These are phyloP conservation scores for Sistotremastrum suecicum DNA, from an alignment of 768 basidiomycete genomes.

Conservation along the genomic window DNA sequence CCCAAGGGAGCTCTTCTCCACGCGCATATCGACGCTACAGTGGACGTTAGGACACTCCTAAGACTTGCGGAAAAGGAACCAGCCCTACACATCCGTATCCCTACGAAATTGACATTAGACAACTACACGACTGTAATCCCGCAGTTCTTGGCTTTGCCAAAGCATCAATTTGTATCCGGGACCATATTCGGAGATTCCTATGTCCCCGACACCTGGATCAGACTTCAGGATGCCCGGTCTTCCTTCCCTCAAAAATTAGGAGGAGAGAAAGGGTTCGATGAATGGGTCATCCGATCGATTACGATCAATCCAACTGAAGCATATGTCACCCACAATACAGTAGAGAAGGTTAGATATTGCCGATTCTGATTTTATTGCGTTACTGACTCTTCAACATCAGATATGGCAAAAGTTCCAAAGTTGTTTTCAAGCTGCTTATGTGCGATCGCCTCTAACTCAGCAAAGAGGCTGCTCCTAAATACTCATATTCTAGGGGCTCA, in stretches of 20 bases:
- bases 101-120: conserved; percentile 22
- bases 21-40: conserved; percentile 61
- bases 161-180: conserved; percentile 7
- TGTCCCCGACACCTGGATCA: conserved; percentile 35
- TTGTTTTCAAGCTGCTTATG: conserved; percentile 35
- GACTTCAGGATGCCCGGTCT: conserved; percentile 36
- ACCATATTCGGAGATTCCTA: conserved; percentile 20
- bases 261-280: conserved; percentile 53
- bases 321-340: conserved; percentile 59
- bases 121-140: conserved; percentile 35
- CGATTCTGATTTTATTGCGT: background rate
- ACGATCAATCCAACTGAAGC: conserved; percentile 60
- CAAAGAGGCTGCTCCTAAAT: background rate
- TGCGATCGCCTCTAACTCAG: conserved; percentile 15
- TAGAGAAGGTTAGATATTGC: conserved; percentile 34
- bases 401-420: conserved; percentile 64
- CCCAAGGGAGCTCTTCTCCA: conserved; percentile 71
- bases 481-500: conserved; percentile 23
- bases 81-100: conserved; percentile 43
- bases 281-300: conserved; percentile 44
- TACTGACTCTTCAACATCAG: conserved; percentile 19
- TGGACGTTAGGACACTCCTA: conserved; percentile 38
- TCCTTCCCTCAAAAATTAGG: conserved; percentile 37
- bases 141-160: conserved; percentile 36
- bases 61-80: conserved; percentile 40